Evolutionary conservation across 2,329 filamentous ascomycete genomes (phyloP).

Genomic region (Penicillium glabrum): DNA sequence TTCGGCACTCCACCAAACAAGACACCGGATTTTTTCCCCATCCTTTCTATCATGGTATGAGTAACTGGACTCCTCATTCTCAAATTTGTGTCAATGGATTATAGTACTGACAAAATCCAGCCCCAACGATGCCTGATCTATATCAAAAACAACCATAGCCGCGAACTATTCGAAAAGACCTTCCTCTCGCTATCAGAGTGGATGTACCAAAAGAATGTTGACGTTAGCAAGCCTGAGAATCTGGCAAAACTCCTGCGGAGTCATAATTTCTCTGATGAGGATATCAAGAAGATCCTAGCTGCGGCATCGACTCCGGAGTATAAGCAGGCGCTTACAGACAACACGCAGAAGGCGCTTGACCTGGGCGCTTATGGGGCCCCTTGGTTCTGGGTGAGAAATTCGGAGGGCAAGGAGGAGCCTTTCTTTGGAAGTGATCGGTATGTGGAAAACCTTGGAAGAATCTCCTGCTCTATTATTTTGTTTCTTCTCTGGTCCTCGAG

Average conservation of each 20-base stretch:
- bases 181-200: conserved; percentile 58
- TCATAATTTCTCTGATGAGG: conserved; percentile 27
- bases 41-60: conserved; percentile 54
- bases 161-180: conserved; percentile 51
- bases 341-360: conserved; percentile 62
- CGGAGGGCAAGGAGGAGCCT: conserved; percentile 59
- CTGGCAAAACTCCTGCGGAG: conserved; percentile 45
- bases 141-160: conserved; percentile 60
- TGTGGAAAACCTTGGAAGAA: conserved; percentile 31
- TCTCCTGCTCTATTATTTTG: neutral
- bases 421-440: conserved; percentile 76
- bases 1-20: conserved; percentile 43
- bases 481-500: neutral
- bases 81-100: neutral
- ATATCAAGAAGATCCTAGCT: conserved; percentile 58
- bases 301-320: conserved; percentile 51
- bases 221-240: conserved; percentile 60
- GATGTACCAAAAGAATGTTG: conserved; percentile 63
- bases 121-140: conserved; percentile 67
- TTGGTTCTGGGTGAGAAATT: conserved; percentile 66
- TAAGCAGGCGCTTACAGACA: conserved; percentile 56
- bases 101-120: conserved; percentile 35
- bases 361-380: conserved; percentile 74
- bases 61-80: neutral
- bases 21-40: conserved; percentile 53